Evolutionary conservation across 1,284 basidiomycete genomes (phyloP).

Genomic region (Inonotus hispidus): DNA sequence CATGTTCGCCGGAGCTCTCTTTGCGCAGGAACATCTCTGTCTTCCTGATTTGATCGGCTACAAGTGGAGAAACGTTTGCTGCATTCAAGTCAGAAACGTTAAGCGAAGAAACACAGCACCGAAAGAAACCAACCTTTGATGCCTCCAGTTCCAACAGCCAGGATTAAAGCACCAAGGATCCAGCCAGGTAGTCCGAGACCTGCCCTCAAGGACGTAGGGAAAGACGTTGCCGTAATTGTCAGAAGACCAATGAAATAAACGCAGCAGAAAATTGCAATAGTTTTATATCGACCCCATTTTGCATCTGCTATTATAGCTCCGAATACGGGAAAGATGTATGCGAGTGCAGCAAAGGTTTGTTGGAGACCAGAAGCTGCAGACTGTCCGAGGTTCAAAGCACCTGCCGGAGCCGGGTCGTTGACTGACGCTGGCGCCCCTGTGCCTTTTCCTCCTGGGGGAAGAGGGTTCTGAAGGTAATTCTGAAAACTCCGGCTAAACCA

Average conservation of each 20-base stretch:
- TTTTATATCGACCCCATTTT: constrained; percentile 55
- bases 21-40: constrained; percentile 40
- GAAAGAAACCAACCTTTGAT: constrained; percentile 23
- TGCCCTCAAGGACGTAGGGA: constrained; percentile 21
- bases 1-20: constrained; percentile 49
- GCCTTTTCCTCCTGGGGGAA: constrained; percentile 44
- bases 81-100: constrained; percentile 28
- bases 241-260: constrained; percentile 32
- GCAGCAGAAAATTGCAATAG: constrained; percentile 45
- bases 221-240: constrained; percentile 3
- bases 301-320: constrained; percentile 53
- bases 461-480: constrained; percentile 43
- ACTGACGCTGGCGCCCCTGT: constrained; percentile 42
- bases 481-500: constrained; percentile 41
- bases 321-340: constrained; percentile 41
- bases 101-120: constrained; percentile 31
- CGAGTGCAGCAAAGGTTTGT: constrained; percentile 42
- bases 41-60: constrained; percentile 50
- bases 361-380: constrained; percentile 32
- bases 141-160: constrained; percentile 32
- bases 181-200: constrained; percentile 17
- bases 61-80: constrained; percentile 52
- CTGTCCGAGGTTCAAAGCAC: constrained; percentile 35
- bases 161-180: constrained; percentile 36
- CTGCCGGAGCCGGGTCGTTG: constrained; percentile 38